Evolutionary conservation across 805 yeast genomes (phyloP), one percentile per base, ranked within the genome.

Genomic region (Wilhelminamyces savonicus): DNA sequence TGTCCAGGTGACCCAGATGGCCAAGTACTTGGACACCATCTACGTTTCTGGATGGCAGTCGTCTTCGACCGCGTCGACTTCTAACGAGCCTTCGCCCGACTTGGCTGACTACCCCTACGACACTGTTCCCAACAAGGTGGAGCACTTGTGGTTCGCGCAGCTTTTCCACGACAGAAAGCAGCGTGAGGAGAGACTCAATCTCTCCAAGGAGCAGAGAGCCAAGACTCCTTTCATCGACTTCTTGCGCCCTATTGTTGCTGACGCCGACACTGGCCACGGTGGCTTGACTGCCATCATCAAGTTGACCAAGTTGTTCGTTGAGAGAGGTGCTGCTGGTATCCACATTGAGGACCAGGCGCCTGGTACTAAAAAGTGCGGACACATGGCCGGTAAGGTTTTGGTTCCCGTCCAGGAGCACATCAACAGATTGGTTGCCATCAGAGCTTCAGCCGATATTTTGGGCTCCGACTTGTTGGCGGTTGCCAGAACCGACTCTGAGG

Each of bases 321-420:
- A 90, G 69, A 78, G 94, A 51, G 97, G 97, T 61, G 98, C 97
- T 34, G 97, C 97, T 36, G 97, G 97, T 54, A 87, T 90, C 50
- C 98, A 90, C 59, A 87, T 90, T 56, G 98, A 90, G 68, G 97
- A 90, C 64, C 97, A 90, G 72, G 96, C 97, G 32, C 95, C 97
- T 32, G 96, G 97, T 50, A 90, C 97, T 49, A 90, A 90, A 64
- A 90, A 90, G 68, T 90, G 97, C 69, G 97, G 97, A 38, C 97
- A 90, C 65, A 90, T 90, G 97, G 97, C 95, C 44, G 97, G 97
- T 49, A 86, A 92, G 63, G 97, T 92, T 31, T 76, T 90, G 46
- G 96, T 90, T 40, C 97, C 97, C 40, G 92, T 87, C 36, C 96
- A 87, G 65, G 97, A 90, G 68, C 97, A 90, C 65, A 84, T 90